phyloP scores from a whole-genome alignment of 805 yeast species.

The Kazachstania kunashirensis region DNA sequence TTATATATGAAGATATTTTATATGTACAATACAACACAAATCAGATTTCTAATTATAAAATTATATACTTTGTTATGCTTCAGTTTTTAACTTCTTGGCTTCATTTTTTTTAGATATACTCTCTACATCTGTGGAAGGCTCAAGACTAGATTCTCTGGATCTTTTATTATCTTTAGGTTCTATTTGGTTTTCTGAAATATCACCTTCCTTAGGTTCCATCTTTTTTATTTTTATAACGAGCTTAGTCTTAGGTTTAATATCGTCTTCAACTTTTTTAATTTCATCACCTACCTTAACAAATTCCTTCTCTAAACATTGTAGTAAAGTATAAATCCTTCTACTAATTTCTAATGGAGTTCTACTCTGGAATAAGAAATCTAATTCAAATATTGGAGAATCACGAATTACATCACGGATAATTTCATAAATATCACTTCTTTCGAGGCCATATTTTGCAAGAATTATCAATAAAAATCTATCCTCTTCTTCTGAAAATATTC shows the following conservation, averaged over 20 bases:
- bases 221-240: too few relatives aligned
- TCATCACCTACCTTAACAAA: neutral
- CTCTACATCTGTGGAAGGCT: neutral
- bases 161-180: constrained; percentile 1
- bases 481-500: constrained; percentile 79
- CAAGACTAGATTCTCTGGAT: neutral
- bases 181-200: neutral
- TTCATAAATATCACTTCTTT: constrained; percentile 70
- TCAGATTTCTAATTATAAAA: neutral
- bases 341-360: constrained; percentile 71
- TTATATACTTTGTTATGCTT: neutral
- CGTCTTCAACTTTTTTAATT: neutral
- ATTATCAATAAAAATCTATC: constrained; percentile 80
- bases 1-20: neutral
- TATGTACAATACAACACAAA: neutral
- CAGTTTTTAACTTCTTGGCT: neutral
- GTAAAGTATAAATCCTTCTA: constrained; percentile 72
- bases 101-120: neutral
- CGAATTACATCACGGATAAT: constrained; percentile 66
- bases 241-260: neutral
- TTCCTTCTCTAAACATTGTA: constrained; percentile 70
- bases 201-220: neutral
- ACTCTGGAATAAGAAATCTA: constrained; percentile 82
- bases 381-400: constrained; percentile 67
- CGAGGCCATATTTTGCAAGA: constrained; percentile 71